Evolutionary conservation across 2,329 filamentous ascomycete genomes (phyloP), one percentile per base, ranked within the genome.

Genomic region (Biscogniauxia marginata): DNA sequence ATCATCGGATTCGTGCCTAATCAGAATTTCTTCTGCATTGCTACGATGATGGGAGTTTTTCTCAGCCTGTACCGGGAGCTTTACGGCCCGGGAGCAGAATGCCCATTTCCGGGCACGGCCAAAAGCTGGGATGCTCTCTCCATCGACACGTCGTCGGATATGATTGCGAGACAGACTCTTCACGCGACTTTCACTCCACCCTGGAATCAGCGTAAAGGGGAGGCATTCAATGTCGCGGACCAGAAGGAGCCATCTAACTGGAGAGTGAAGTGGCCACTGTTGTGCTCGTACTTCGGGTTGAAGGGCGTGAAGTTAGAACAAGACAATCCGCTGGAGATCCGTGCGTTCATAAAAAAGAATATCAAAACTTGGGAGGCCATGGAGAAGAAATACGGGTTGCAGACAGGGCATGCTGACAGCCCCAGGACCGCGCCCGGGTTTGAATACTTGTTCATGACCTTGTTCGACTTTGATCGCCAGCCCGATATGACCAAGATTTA

Each of bases 261-360:
- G 77, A 71, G 70, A 16, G 61, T 66, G 9, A 77, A 78, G 61
- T 79, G 77, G 77, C 75, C 76, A 2, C 62, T 76, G 5, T 73
- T 79, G 46, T 77, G 74, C 61, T 70, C 74, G 6, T 79, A 77
- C 60, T 79, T 79, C 66, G 74, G 75, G 2, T 65, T 79, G 43
- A 74, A 74, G 59, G 77, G 76, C 21, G 50, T 61, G 1, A 50
- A 53, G 20, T 46, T 23, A 11, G 49, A 23, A 39, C 50, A 16
- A 46, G 53, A 30, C 44, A 53, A 21, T 43, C 55, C 55, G 30
- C n/a, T 51, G 5, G 49, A 50, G 53, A 46, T 48, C 23, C 53
- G 46, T 3, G 53, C 49, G n/a, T 70, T 68, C 56, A 63, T 72
- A 21, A 62, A 63, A 2, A 65, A 74, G n/a, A 67, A 72, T 54